phyloP scores from a whole-genome alignment of 176 grass and related monocot genomes.

The Aegilops sharonensis region DNA sequence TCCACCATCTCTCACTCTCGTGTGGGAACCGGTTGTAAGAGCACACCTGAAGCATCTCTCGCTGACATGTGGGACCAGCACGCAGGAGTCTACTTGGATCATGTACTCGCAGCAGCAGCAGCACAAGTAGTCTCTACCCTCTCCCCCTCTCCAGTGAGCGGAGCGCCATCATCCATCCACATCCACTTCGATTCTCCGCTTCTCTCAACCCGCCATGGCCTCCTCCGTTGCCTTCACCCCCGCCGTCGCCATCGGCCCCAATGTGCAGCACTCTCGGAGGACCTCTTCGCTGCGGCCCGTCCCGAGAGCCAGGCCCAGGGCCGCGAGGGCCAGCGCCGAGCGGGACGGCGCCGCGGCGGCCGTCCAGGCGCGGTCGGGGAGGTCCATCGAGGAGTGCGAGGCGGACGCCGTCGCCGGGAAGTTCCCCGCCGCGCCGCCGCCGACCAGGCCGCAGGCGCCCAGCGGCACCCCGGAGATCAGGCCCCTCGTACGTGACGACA shows the following conservation, averaged over 20 bases:
- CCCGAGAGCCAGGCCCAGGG: constrained; percentile 28
- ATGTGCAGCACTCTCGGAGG: constrained; percentile 25
- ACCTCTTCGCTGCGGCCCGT: not conserved
- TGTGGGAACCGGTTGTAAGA: not conserved
- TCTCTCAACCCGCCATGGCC: constrained; percentile 40
- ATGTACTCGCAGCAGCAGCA: not conserved
- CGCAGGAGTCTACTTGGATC: not conserved
- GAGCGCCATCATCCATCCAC: not conserved
- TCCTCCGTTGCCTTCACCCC: constrained; percentile 54
- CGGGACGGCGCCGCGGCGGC: constrained; percentile 36
- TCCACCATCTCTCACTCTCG: not conserved
- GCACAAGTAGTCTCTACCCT: not conserved
- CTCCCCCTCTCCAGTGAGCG: not conserved
- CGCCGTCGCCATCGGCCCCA: constrained; percentile 18
- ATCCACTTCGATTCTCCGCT: not conserved
- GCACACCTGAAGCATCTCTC: not conserved
- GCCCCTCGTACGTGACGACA: constrained; percentile 49
- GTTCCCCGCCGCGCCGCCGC: constrained; percentile 59
- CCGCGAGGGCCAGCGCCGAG: constrained; percentile 57
- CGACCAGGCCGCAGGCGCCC: constrained; percentile 52
- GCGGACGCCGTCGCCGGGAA: constrained; percentile 78
- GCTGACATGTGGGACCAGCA: not conserved
- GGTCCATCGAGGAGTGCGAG: constrained; percentile 90
- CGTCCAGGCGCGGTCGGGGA: constrained; percentile 54
- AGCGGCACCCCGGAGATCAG: constrained; percentile 75